phyloP scores from a whole-genome alignment of 2,329 filamentous ascomycete genomes.

The Botryotinia globosa region DNA sequence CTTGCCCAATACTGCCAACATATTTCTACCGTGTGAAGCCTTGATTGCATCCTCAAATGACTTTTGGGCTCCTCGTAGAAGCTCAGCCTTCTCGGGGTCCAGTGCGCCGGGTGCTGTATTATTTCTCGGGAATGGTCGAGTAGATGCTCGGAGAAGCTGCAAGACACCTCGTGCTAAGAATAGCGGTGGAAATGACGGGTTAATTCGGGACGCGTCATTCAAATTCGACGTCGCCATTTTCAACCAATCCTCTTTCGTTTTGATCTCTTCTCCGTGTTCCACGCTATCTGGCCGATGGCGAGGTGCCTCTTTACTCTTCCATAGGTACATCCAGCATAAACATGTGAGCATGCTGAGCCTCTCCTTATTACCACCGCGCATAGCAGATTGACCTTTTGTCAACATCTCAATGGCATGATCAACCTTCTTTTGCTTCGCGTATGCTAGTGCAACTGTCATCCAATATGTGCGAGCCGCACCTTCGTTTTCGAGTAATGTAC shows the following conservation, averaged over 20 bases:
- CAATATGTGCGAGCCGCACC: conserved; percentile 87
- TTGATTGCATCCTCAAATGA: conserved; percentile 92
- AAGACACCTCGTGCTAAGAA: conserved; percentile 89
- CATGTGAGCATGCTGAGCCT: conserved; percentile 64
- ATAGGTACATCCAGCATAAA: conserved; percentile 68
- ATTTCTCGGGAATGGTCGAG: conserved; percentile 69
- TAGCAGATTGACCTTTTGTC: conserved; percentile 60
- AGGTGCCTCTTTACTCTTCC: conserved; percentile 67
- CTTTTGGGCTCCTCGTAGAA: conserved; percentile 81
- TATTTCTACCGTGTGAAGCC: conserved; percentile 79
- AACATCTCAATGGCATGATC: conserved; percentile 77
- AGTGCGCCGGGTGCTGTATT: conserved; percentile 48
- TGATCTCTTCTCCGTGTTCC: conserved; percentile 62
- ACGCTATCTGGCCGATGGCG: conserved; percentile 63
- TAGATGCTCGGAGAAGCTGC: conserved; percentile 80
- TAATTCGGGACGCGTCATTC: conserved; percentile 93
- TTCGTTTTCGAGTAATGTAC: conserved; percentile 92
- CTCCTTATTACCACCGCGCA: conserved; percentile 61
- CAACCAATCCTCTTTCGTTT: conserved; percentile 91
- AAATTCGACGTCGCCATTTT: conserved; percentile 85
- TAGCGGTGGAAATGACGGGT: conserved; percentile 85
- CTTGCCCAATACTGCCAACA: conserved; percentile 89
- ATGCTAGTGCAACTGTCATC: conserved; percentile 97
- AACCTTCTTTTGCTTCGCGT: conserved; percentile 91
- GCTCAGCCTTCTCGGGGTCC: conserved; percentile 72